phyloP scores from a whole-genome alignment of 257 asterid genomes.

The Solanum dulcamara region DNA sequence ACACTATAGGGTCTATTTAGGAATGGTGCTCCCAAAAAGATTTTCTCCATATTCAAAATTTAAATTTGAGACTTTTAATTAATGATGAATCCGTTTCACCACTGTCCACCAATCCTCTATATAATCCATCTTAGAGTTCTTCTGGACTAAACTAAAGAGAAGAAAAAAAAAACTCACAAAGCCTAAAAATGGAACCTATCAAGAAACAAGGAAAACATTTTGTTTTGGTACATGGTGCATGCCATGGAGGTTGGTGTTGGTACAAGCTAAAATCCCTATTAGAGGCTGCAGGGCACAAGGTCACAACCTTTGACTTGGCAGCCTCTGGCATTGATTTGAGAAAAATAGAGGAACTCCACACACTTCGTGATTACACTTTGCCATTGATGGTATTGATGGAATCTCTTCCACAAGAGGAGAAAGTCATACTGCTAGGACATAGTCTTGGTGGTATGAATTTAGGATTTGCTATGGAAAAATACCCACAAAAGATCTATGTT shows the following conservation, averaged over 20 bases:
- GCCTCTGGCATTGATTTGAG: constrained; percentile 7
- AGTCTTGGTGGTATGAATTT: constrained; percentile 15
- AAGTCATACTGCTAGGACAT: constrained; percentile 11
- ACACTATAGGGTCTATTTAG: too few relatives aligned
- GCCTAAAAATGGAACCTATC: background rate
- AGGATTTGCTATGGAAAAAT: constrained; percentile 7
- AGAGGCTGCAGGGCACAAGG: constrained; percentile 7
- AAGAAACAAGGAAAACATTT: constrained; percentile 5
- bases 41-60: too few relatives aligned
- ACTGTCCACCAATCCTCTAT: background rate
- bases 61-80: too few relatives aligned
- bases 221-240: constrained; percentile 10
- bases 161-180: background rate
- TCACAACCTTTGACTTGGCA: constrained; percentile 8
- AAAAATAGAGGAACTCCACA: background rate
- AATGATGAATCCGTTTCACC: too few relatives aligned
- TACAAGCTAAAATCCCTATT: constrained; percentile 1
- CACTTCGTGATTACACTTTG: constrained; percentile 8
- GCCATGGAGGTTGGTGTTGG: constrained; percentile 22
- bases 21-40: too few relatives aligned
- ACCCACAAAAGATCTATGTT: constrained; percentile 7
- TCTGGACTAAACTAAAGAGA: background rate
- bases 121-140: background rate
- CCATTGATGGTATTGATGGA: constrained; percentile 9
- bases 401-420: constrained; percentile 5